A percentile compares a stretch with the other conserved stretches of the same genome.
Evolutionary conservation across 495 filamentous ascomycete species (phyloP).

Genomic region (Aspergillus asperescens): DNA sequence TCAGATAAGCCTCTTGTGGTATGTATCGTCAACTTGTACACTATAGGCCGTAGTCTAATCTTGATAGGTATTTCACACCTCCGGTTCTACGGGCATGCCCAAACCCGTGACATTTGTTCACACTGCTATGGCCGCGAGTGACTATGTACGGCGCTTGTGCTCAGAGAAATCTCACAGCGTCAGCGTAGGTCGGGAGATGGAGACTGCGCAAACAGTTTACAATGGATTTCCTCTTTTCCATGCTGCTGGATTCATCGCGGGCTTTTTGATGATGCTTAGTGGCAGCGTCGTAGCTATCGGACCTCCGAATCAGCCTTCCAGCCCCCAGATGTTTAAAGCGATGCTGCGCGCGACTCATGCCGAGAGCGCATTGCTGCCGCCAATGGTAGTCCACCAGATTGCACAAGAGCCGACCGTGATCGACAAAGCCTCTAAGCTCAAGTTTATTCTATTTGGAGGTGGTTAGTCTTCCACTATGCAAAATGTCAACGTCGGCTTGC

Average conservation of each 20-base stretch:
- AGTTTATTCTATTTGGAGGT: constrained; percentile 14
- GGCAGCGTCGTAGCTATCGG: neutral
- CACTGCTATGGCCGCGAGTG: neutral
- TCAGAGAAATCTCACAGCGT: neutral
- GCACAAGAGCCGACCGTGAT: constrained; percentile 7
- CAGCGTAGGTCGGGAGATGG: neutral
- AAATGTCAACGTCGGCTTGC: neutral
- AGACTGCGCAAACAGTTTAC: neutral
- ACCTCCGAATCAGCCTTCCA: constrained; percentile 4
- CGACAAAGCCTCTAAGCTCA: constrained; percentile 8
- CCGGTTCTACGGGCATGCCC: constrained; percentile 37
- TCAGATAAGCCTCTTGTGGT: neutral
- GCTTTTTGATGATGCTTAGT: neutral
- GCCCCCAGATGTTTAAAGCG: neutral
- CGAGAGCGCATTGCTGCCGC: constrained; percentile 13
- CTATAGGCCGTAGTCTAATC: neutral
- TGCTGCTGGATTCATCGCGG: neutral
- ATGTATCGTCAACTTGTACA: neutral
- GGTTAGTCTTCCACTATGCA: constrained; percentile 6
- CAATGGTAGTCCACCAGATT: constrained; percentile 16
- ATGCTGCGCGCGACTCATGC: neutral
- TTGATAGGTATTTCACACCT: constrained; percentile 29
- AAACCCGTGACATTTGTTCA: constrained; percentile 28
- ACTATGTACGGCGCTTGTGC: neutral
- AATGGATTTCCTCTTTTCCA: constrained; percentile 15